These are phyloP conservation scores for Porcisia hertigi DNA, from an alignment of 208 protist species.

Conservation along the genomic window DNA sequence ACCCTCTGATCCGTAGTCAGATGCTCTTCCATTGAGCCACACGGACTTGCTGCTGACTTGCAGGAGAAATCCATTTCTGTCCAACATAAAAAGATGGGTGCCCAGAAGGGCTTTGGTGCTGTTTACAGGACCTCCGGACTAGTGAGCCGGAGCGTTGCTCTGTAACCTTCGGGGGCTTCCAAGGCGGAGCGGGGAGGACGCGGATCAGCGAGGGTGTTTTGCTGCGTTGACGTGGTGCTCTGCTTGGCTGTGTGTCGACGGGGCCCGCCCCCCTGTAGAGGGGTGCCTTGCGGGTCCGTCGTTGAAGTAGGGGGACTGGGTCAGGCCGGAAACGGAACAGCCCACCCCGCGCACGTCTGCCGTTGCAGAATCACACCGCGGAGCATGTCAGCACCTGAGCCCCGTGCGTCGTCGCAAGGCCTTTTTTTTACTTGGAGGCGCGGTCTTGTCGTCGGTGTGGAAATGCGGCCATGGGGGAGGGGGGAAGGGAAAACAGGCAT, in stretches of 20 bases:
- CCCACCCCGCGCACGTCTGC: conserved; percentile 81
- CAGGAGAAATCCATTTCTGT: rapidly evolving
- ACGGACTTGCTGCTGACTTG: conserved; percentile 31
- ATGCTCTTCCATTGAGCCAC: conserved; percentile 91
- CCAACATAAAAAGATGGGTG: not conserved
- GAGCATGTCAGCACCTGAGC: conserved; percentile 75
- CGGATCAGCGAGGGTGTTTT: conserved; percentile 72
- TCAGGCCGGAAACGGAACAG: conserved; percentile 90
- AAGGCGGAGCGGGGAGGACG: conserved; percentile 39
- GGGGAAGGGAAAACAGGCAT: too few relatives aligned
- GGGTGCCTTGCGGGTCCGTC: conserved; percentile 28
- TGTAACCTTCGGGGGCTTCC: conserved; percentile 79
- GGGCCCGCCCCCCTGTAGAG: conserved; percentile 54
- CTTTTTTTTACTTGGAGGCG: conserved; percentile 29
- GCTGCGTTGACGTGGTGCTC: conserved; percentile 90
- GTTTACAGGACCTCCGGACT: not conserved
- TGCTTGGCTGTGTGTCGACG: conserved; percentile 86
- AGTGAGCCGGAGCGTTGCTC: conserved; percentile 69
- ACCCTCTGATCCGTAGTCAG: conserved; percentile 91
- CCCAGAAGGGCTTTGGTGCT: not conserved
- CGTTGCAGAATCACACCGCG: conserved; percentile 88
- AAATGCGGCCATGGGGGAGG: too few relatives aligned
- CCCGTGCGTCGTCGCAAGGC: conserved; percentile 57
- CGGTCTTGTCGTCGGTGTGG: not conserved
- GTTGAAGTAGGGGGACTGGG: conserved; percentile 77